These are phyloP conservation scores for Avena insularis DNA, from an alignment of 176 grass and related monocot genomes.

Conservation along the genomic window DNA sequence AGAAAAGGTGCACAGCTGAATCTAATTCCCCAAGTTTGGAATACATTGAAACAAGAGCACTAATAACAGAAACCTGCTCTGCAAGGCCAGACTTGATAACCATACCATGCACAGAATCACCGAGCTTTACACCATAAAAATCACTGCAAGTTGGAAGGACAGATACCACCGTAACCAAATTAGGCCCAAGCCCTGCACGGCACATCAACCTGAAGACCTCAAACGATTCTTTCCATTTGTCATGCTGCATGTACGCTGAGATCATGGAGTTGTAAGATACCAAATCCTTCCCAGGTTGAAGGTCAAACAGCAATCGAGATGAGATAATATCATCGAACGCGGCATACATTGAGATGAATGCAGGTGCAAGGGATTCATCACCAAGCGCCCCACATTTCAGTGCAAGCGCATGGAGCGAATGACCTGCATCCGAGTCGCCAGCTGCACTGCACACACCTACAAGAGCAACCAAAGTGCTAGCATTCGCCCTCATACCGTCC, in stretches of 20 bases:
- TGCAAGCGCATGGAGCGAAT: slow-evolving; percentile 54
- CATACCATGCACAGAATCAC: slow-evolving; percentile 63
- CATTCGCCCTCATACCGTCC: slow-evolving; percentile 47
- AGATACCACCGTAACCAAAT: slow-evolving; percentile 64
- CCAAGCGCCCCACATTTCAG: slow-evolving; percentile 56
- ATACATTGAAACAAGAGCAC: slow-evolving; percentile 78
- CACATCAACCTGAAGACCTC: slow-evolving; percentile 57
- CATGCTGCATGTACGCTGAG: slow-evolving; percentile 53
- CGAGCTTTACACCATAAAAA: slow-evolving; percentile 42
- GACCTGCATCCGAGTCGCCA: neutral
- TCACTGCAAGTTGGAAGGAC: slow-evolving; percentile 65
- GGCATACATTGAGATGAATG: slow-evolving; percentile 70
- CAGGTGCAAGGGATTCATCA: slow-evolving; percentile 53
- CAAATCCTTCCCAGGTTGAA: slow-evolving; percentile 43
- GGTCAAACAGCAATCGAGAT: slow-evolving; percentile 56
- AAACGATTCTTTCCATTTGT: slow-evolving; percentile 49
- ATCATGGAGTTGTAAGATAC: slow-evolving; percentile 76
- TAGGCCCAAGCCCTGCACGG: slow-evolving; percentile 37
- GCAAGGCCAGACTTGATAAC: slow-evolving; percentile 60
- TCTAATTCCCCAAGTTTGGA: slow-evolving; percentile 54
- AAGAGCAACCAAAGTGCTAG: slow-evolving; percentile 53
- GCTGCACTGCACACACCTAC: slow-evolving; percentile 43
- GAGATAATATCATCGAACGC: slow-evolving; percentile 49
- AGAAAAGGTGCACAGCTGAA: slow-evolving; percentile 54
- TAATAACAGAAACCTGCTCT: slow-evolving; percentile 56